These are phyloP conservation scores for Pestalotiopsis sp. DNA, from an alignment of 2,329 filamentous ascomycete genomes.

Conservation along the genomic window DNA sequence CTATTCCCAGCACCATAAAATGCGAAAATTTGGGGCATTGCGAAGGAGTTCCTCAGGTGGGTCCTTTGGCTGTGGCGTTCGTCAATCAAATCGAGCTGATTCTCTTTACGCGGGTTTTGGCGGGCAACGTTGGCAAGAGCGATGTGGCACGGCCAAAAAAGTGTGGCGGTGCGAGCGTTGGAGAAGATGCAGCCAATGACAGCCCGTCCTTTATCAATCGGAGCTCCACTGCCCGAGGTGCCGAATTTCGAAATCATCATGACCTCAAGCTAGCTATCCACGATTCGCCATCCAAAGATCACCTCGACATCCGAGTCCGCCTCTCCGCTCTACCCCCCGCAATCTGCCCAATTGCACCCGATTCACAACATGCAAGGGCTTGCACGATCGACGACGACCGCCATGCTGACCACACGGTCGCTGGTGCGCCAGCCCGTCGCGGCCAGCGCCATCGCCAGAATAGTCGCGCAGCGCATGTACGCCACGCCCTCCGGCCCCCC, in stretches of 20 bases:
- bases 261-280: slow-evolving; percentile 14
- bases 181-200: slow-evolving; percentile 4
- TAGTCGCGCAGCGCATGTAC: slow-evolving; percentile 44
- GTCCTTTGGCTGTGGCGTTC: neutral
- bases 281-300: slow-evolving; percentile 11
- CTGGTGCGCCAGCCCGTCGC: slow-evolving; percentile 31
- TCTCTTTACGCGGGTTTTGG: neutral
- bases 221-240: slow-evolving; percentile 12
- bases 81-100: neutral
- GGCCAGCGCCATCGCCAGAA: slow-evolving; percentile 27
- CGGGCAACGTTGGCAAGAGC: neutral
- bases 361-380: slow-evolving; percentile 32
- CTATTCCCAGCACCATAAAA: neutral
- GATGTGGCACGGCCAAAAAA: neutral
- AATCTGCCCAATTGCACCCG: slow-evolving; percentile 16
- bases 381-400: slow-evolving; percentile 26
- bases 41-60: neutral
- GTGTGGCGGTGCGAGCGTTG: neutral
- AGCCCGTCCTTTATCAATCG: slow-evolving; percentile 14
- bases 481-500: slow-evolving; percentile 78
- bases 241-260: slow-evolving; percentile 15
- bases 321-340: slow-evolving; percentile 15
- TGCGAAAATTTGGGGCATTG: neutral
- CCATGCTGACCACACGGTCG: slow-evolving; percentile 32
- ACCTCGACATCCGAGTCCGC: slow-evolving; percentile 6